A percentile compares a stretch with the other conserved stretches of the same genome.
Evolutionary conservation across 371 early-diverging fungal species (phyloP).

Genomic region (Actinomortierella ambigua): DNA sequence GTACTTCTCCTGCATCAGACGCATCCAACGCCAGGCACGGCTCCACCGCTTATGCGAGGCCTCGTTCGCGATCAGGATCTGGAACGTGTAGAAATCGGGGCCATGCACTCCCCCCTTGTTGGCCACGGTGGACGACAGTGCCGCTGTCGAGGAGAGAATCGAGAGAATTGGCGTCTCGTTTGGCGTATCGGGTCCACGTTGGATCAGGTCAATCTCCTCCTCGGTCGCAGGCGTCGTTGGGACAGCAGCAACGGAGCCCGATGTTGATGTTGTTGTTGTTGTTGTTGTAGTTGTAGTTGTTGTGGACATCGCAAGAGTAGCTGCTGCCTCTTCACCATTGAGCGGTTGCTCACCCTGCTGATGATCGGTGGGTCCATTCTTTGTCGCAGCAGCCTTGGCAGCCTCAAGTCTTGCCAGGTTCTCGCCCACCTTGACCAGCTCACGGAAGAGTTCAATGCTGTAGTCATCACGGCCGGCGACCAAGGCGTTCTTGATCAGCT

Average conservation of each 20-base stretch:
- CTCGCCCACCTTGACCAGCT: constrained; percentile 31
- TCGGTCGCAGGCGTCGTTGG: background rate
- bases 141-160: background rate
- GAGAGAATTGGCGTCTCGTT: too few species aligned
- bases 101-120: constrained; percentile 9
- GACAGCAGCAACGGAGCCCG: constrained; percentile 18
- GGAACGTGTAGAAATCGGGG: constrained; percentile 32
- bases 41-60: constrained; percentile 28
- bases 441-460: constrained; percentile 23
- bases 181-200: too few species aligned
- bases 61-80: constrained; percentile 37
- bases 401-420: constrained; percentile 10
- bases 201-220: too few species aligned
- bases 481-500: constrained; percentile 44
- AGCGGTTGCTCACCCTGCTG: constrained; percentile 17
- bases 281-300: constrained; percentile 26
- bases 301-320: background rate
- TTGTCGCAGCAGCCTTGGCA: background rate
- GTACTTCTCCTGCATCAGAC: constrained; percentile 30
- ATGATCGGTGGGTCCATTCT: constrained; percentile 8
- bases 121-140: background rate
- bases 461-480: constrained; percentile 23
- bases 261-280: constrained; percentile 50
- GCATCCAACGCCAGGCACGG: constrained; percentile 37
- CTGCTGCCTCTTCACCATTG: background rate